Evolutionary conservation across 768 basidiomycete species (phyloP).

Genomic region (Tubosaeta sp.): DNA sequence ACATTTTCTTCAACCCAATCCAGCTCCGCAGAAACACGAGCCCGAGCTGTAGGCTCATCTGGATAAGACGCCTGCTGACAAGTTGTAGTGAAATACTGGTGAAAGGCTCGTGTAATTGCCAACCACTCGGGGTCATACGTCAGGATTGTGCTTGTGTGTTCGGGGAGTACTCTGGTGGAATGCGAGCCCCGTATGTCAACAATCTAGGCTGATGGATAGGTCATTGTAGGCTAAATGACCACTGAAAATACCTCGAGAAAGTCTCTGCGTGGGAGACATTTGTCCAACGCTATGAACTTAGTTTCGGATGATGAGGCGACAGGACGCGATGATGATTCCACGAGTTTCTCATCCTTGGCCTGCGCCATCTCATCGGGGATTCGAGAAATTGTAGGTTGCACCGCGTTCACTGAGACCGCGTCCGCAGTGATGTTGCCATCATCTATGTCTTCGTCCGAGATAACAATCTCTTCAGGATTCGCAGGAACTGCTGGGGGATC

Average conservation of each 20-base stretch:
- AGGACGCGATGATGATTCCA: slow-evolving; percentile 33
- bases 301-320: slow-evolving; percentile 40
- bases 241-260: slow-evolving; percentile 67
- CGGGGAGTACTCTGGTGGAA: slow-evolving; percentile 8
- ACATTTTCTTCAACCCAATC: slow-evolving; percentile 68
- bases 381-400: slow-evolving; percentile 22
- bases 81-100: slow-evolving; percentile 65
- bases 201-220: slow-evolving; percentile 43
- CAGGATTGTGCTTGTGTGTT: slow-evolving; percentile 35
- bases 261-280: slow-evolving; percentile 71
- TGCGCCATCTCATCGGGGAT: slow-evolving; percentile 54
- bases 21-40: slow-evolving; percentile 53
- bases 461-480: slow-evolving; percentile 40
- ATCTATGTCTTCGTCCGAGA: slow-evolving; percentile 33
- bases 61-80: slow-evolving; percentile 57
- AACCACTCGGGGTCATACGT: slow-evolving; percentile 91
- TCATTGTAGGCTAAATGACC: background rate
- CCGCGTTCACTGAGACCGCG: slow-evolving; percentile 31
- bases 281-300: slow-evolving; percentile 85
- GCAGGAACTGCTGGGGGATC: background rate
- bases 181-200: slow-evolving; percentile 51
- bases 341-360: slow-evolving; percentile 44
- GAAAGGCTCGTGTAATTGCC: slow-evolving; percentile 84
- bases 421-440: slow-evolving; percentile 6
- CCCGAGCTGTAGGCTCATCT: slow-evolving; percentile 42